Base-by-base conservation (phyloP, 1,284 basidiomycete species). In the Malassezia psittaci region DNA sequence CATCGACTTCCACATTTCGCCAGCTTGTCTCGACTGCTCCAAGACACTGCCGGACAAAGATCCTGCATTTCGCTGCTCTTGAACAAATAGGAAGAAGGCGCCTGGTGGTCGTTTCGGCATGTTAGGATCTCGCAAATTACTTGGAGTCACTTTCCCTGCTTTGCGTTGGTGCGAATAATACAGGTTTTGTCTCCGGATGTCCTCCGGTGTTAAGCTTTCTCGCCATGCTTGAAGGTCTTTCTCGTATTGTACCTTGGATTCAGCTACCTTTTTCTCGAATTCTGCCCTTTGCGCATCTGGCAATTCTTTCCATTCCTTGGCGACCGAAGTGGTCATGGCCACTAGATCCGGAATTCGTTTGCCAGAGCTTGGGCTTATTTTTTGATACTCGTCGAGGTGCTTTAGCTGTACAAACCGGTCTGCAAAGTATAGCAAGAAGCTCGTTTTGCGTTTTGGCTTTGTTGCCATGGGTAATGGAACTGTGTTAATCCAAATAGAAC, bases 141-240 rank as follows among this genome's bases (percentile, higher is more conserved):
- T 45, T 18, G 60, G 66, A 40, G 48, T 53, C 32, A 59, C 51
- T 62, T 63, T 61, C 46, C 68, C 67, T 46, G 53, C 52, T 54
- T 67, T 68, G 43, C 65, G 60, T 58, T 68, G 68, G 42, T 59
- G 51, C 21, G 52, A 45, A 34, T 66, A 59, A 54, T 66, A 72
- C 19, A 59, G 61, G 53, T 72, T 71, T 58, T 72, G 67, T 15
- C 68, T 62, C 57, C 61, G 56, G 51, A 72, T 67, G 51, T 71
- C 70, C 9, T 69, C 67, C 24, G 70, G 58, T 6, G 68, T 65
- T 16, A 72, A 59, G 33, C 48, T 45, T 9, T 61, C 59, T 38
- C 62, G 60, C 70, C 70, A 72, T 35, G 57, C 52, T 49, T 61
- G 54, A 33, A 72, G 56, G 4, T 54, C 68, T 36, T 57, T 59